Conservation (phyloP, 176 grass and related monocot genomes). For the Aegilops speltoides region DNA sequence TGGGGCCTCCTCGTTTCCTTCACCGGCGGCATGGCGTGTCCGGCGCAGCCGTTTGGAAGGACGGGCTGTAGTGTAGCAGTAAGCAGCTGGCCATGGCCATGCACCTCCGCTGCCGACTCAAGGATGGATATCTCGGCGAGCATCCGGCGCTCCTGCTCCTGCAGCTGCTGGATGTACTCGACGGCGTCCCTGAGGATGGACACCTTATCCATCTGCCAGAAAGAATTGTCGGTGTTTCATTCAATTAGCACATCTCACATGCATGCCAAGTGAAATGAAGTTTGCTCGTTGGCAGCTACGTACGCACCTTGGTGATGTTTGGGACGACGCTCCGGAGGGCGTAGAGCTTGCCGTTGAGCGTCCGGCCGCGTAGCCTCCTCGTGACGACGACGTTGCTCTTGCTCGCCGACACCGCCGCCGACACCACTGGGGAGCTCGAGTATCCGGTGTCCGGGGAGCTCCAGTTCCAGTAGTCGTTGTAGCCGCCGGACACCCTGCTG, state of each 20-base stretch:
- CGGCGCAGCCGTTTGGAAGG: not conserved
- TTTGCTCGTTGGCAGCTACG: too few relatives aligned
- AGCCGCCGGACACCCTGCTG: not conserved
- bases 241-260: not conserved
- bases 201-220: constrained; percentile 70
- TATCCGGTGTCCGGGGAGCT: constrained; percentile 12
- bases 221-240: not conserved
- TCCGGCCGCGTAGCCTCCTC: constrained; percentile 41
- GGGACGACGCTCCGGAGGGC: constrained; percentile 64
- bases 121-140: constrained; percentile 37
- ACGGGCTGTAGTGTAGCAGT: too few relatives aligned
- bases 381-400: constrained; percentile 22
- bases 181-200: constrained; percentile 70
- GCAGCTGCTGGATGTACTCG: constrained; percentile 56
- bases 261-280: not conserved
- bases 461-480: constrained; percentile 28
- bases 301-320: constrained; percentile 49
- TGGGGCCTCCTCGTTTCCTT: constrained; percentile 1
- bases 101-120: not conserved
- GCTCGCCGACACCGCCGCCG: not conserved
- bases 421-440: constrained; percentile 24
- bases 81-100: not conserved
- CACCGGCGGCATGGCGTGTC: not conserved
- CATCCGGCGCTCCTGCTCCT: constrained; percentile 42
- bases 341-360: constrained; percentile 67